Percentiles rank a stretch among this genome's conserved stretches.
These are phyloP conservation scores for Lachancea sp. DNA, from an alignment of 805 yeast genomes.

Conservation along the genomic window DNA sequence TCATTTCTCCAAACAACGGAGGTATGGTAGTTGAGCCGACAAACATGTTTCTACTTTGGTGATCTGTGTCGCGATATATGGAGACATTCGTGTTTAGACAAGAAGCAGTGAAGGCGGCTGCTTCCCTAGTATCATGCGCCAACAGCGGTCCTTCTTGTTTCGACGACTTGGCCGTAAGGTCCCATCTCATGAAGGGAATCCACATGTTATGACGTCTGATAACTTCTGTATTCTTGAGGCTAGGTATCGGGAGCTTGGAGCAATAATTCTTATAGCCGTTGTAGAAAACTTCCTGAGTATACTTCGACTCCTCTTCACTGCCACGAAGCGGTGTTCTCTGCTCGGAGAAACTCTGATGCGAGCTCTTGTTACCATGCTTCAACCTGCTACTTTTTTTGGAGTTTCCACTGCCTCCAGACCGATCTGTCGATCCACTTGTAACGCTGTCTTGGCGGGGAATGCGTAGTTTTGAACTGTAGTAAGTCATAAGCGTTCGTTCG, in stretches of 20 bases:
- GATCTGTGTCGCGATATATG: constrained; percentile 3
- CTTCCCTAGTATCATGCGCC: background rate
- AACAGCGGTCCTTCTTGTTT: constrained; percentile 1
- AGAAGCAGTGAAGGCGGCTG: background rate
- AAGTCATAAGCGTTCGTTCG: constrained; percentile 4
- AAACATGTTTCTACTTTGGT: constrained; percentile 20
- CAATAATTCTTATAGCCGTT: constrained; percentile 21
- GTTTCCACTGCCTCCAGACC: background rate
- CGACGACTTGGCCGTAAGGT: background rate
- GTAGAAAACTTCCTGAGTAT: constrained; percentile 6
- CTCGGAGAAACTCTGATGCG: background rate
- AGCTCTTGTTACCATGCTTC: background rate
- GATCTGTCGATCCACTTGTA: constrained; percentile 4
- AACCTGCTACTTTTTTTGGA: constrained; percentile 3
- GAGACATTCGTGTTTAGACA: background rate
- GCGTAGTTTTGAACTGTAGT: constrained; percentile 7
- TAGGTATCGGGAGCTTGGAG: constrained; percentile 19
- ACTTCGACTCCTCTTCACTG: background rate
- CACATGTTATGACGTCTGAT: constrained; percentile 22
- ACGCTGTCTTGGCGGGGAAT: constrained; percentile 5
- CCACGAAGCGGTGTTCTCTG: constrained; percentile 1
- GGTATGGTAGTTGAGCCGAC: constrained; percentile 24
- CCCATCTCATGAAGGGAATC: constrained; percentile 22
- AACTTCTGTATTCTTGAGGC: constrained; percentile 14
- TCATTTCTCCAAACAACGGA: constrained; percentile 34